Conservation (phyloP, 169 alveolate genomes). For the Plasmodium relictum region DNA sequence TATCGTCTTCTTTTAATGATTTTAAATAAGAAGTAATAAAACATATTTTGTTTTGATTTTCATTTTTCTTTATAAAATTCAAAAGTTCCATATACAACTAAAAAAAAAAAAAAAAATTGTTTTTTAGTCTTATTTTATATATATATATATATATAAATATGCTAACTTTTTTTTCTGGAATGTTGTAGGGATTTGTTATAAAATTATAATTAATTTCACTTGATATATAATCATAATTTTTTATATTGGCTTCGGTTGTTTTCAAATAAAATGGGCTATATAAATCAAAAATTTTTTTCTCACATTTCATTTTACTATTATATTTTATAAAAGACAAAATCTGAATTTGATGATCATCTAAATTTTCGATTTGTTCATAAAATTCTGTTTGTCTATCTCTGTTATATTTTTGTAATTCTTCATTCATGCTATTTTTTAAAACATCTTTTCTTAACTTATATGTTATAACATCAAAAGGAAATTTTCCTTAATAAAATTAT, state of each 20-base stretch:
- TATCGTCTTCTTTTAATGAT: constrained; percentile 20
- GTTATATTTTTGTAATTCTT: constrained; percentile 40
- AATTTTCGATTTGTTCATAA: constrained; percentile 9
- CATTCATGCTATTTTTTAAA: constrained; percentile 57
- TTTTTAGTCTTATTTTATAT: not conserved
- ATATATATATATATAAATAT: not conserved
- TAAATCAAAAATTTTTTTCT: constrained; percentile 53
- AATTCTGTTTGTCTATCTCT: not conserved
- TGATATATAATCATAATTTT: constrained; percentile 11
- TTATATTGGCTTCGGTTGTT: constrained; percentile 32
- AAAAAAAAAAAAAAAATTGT: not conserved
- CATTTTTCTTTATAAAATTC: constrained; percentile 37
- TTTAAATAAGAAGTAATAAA: constrained; percentile 65
- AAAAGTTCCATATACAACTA: constrained; percentile 47
- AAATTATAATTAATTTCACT: constrained; percentile 40
- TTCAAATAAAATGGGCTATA: constrained; percentile 57
- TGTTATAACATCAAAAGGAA: constrained; percentile 72
- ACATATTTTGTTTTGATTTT: constrained; percentile 46
- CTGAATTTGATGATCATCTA: constrained; percentile 45
- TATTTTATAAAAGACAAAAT: constrained; percentile 43
- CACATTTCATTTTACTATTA: constrained; percentile 63
- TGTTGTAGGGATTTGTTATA: constrained; percentile 49
- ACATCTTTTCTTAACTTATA: constrained; percentile 56
- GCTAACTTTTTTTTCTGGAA: constrained; percentile 43
- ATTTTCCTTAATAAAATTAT: constrained; percentile 26